Conservation (phyloP, 345 rosid species). For the Orychophragmus violaceus region DNA sequence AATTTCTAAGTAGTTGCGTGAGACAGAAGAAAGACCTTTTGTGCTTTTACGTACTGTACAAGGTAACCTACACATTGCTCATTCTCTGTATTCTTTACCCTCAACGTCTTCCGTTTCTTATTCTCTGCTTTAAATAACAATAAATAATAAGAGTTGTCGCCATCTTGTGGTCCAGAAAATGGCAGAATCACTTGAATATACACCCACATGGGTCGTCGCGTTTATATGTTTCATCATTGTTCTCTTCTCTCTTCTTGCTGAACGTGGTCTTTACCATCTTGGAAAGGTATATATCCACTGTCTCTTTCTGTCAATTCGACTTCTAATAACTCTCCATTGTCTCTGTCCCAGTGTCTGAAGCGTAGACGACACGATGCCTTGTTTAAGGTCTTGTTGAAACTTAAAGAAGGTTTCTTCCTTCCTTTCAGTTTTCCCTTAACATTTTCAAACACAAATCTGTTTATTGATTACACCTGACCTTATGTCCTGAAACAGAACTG, state of each 20-base stretch:
- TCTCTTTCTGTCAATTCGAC: neutral
- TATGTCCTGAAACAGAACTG: slow-evolving; percentile 57
- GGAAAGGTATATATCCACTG: slow-evolving; percentile 52
- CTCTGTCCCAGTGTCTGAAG: slow-evolving; percentile 45
- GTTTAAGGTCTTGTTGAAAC: slow-evolving; percentile 67
- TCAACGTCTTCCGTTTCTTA: slow-evolving; percentile 5
- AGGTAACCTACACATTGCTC: slow-evolving; percentile 11
- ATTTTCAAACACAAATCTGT: neutral
- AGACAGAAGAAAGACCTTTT: slow-evolving; percentile 9
- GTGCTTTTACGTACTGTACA: neutral
- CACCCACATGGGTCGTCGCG: slow-evolving; percentile 86
- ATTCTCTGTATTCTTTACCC: slow-evolving; percentile 27
- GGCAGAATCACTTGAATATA: slow-evolving; percentile 48
- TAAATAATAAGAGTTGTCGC: slow-evolving; percentile 15
- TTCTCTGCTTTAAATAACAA: slow-evolving; percentile 19
- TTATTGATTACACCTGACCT: slow-evolving; percentile 7
- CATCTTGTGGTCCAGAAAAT: slow-evolving; percentile 24
- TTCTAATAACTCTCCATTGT: neutral
- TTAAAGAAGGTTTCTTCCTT: slow-evolving; percentile 62
- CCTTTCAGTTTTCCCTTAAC: neutral
- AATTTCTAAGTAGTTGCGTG: slow-evolving; percentile 1
- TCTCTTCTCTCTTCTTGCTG: slow-evolving; percentile 56
- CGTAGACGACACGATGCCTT: slow-evolving; percentile 45
- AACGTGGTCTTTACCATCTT: slow-evolving; percentile 63
- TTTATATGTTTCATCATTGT: slow-evolving; percentile 64